Base-by-base conservation (phyloP, 306 rosid species). In the Canavalia ensiformis region DNA sequence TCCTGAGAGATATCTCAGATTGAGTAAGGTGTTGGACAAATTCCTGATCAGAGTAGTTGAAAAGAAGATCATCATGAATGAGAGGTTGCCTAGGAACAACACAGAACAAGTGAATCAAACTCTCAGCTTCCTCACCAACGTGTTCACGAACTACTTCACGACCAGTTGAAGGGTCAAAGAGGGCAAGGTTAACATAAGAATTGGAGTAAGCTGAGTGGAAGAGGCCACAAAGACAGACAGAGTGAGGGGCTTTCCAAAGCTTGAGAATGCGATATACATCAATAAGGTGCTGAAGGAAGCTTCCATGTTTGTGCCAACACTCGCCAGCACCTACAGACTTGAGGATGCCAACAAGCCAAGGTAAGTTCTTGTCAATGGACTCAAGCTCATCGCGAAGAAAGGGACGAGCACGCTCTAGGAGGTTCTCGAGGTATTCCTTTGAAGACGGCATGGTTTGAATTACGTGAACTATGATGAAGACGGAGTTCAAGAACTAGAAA, bases 281-380 rank as follows among this genome's bases (percentile, higher is more conserved):
- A 2, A 88, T 2, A 2, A 93, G 94, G 85, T 95, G 99, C 0
- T 95, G 89, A 29, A 95, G 92, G 78, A 95, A 95, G 72, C 87
- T 91, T 18, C 99, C 99, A 9, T 95, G 99, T 73, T 95, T 93
- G 88, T 95, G 99, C 97, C 97, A 95, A 81, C 99, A 93, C 85
- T 93, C 99, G 0, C 97, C 95, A 5, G 97, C 93, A 6, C 99
- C 99, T 5, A 85, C 94, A 0, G 97, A 88, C 34, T 90, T 88
- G 4, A 93, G 73, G 52, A 90, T 84, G 11, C 86, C 68, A 3
- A 90, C 77, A 0, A 95, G 82, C 0, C 86, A 80, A 1, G 97
- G 97, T 0, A 95, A 71, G 12, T 86, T 82, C 1, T 76, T 0
- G 86, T 93, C 89, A 6, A 95, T 25, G 33, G 83, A 52, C 33